Evolutionary conservation across 768 basidiomycete species (phyloP).

Genomic region (Leccinum subgranulosum): DNA sequence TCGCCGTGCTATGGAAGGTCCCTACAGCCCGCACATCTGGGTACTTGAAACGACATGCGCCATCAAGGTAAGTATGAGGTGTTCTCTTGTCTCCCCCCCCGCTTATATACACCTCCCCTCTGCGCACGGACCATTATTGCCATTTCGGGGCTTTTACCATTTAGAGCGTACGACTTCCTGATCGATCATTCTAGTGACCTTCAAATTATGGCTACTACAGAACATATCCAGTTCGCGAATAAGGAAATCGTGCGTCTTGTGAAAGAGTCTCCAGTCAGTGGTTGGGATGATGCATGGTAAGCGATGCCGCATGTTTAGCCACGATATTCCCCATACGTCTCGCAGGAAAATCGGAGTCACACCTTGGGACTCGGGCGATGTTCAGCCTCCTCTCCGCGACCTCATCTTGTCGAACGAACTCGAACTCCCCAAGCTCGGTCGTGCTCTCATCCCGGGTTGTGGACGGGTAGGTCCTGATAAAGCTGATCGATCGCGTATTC

Average conservation of each 20-base stretch:
- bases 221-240: background rate
- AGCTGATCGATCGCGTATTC: background rate
- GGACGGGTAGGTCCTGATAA: slow-evolving; percentile 37
- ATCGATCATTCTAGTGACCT: too few species aligned
- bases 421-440: slow-evolving; percentile 40
- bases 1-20: slow-evolving; percentile 52
- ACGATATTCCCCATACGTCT: background rate
- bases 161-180: too few species aligned
- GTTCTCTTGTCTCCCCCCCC: background rate
- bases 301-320: background rate
- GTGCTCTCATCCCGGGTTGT: slow-evolving; percentile 57
- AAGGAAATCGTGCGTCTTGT: slow-evolving; percentile 7
- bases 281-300: slow-evolving; percentile 23
- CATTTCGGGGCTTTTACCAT: slow-evolving; percentile 13
- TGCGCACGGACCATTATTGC: slow-evolving; percentile 28
- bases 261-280: slow-evolving; percentile 10
- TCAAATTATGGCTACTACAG: background rate
- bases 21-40: slow-evolving; percentile 55
- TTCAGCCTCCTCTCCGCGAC: slow-evolving; percentile 55
- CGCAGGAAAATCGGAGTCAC: slow-evolving; percentile 47
- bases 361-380: slow-evolving; percentile 59
- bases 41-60: slow-evolving; percentile 52
- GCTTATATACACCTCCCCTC: slow-evolving; percentile 28
- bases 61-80: slow-evolving; percentile 64
- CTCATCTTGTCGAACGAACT: slow-evolving; percentile 45